A percentile compares a stretch with the other conserved stretches of the same genome.
phyloP scores from a whole-genome alignment of 2,329 filamentous ascomycete genomes.

The Lachnellula cervina region DNA sequence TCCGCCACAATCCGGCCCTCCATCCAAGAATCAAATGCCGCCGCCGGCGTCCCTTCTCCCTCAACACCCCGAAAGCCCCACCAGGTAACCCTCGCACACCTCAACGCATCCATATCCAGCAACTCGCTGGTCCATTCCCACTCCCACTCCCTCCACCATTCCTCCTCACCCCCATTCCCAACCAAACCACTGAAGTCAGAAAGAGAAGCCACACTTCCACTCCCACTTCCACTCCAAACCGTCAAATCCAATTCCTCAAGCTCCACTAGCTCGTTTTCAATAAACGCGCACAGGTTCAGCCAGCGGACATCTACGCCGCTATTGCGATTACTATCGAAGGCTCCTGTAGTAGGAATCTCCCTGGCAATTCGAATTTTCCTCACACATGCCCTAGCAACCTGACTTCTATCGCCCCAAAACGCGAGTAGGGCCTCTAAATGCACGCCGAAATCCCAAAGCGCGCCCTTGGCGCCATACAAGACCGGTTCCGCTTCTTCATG shows the following conservation, averaged over 20 bases:
- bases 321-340: not conserved
- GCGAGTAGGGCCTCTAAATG: conserved; percentile 19
- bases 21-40: conserved; percentile 19
- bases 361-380: conserved; percentile 20
- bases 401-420: conserved; percentile 21
- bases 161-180: not conserved
- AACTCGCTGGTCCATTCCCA: conserved; percentile 21
- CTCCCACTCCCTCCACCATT: conserved; percentile 20
- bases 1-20: conserved; percentile 24
- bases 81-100: conserved; percentile 19
- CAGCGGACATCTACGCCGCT: conserved; percentile 12
- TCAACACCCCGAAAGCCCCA: conserved; percentile 18
- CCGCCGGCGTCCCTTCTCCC: not conserved
- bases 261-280: conserved; percentile 8
- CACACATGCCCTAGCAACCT: conserved; percentile 12
- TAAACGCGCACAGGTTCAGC: conserved; percentile 14
- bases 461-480: conserved; percentile 18
- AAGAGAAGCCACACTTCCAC: not conserved
- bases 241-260: conserved; percentile 21
- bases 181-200: not conserved
- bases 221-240: conserved; percentile 18
- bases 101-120: conserved; percentile 11
- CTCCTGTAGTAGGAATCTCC: conserved; percentile 12
- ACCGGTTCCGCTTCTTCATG: conserved; percentile 21
- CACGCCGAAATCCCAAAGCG: conserved; percentile 23